phyloP scores from a whole-genome alignment of 176 grass and related monocot genomes.

The Eragrostis curvula region DNA sequence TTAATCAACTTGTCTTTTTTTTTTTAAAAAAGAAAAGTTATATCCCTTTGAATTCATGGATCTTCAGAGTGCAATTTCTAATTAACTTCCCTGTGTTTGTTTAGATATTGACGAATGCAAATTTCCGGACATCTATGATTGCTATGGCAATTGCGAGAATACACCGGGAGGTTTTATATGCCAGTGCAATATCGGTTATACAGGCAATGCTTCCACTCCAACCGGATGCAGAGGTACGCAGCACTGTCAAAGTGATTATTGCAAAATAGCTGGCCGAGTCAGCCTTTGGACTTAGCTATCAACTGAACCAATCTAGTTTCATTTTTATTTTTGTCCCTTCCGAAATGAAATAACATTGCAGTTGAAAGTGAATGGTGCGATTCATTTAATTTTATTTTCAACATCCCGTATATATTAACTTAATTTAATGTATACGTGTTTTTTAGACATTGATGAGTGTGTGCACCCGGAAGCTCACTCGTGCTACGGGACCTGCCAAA shows the following conservation, averaged over 20 bases:
- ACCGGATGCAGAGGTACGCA: background rate
- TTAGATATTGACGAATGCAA: background rate
- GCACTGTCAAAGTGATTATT: too few species aligned
- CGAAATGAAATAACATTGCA: too few species aligned
- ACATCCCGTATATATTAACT: too few species aligned
- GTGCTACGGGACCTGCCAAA: conserved; percentile 34
- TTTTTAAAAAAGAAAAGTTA: too few species aligned
- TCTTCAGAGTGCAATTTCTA: too few species aligned
- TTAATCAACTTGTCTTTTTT: too few species aligned
- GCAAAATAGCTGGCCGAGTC: too few species aligned
- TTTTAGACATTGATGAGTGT: conserved; percentile 39
- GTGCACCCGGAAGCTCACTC: background rate
- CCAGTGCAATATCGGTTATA: background rate
- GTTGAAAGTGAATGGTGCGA: too few species aligned
- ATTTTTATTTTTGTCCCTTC: too few species aligned
- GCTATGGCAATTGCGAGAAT: background rate
- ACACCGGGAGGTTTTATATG: background rate
- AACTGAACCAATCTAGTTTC: too few species aligned
- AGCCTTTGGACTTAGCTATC: too few species aligned
- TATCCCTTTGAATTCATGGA: too few species aligned
- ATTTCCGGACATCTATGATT: background rate
- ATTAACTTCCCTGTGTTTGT: background rate
- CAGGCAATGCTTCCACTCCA: background rate
- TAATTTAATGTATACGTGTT: background rate
- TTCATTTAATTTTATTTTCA: background rate